Evolutionary conservation across 257 asterid species (phyloP), one percentile per base, ranked within the genome.

Genomic region (Nyctanthes arbortristis): DNA sequence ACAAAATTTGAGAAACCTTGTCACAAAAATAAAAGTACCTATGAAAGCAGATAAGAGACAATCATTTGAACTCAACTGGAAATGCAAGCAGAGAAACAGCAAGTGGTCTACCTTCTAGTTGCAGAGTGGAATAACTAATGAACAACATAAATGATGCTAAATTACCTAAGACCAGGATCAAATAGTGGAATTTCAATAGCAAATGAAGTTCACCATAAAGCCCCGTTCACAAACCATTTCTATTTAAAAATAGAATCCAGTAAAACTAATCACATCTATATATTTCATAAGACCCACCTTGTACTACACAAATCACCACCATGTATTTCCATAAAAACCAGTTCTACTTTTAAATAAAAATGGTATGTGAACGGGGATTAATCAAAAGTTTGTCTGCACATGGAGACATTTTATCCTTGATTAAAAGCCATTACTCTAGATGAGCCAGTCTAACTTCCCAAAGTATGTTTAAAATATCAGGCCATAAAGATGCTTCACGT

Each of bases 1-100:
- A 47, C 24, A 63, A 60, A 39, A 20, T 47, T 28, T 39, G 18
- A 35, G 67, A 70, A 66, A 30, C 13, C 36, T 29, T 61, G 69
- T 66, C 78, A 69, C 20, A 33, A 31, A 22, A 61, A 37, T 29
- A 3, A 32, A 49, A 45, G 8, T 18, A 30, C 22, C 45, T 12
- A 61, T 3, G 27, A n/a, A 61, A 61, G 47, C 47, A 61, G 30
- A 1, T n/a, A 61, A 61, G 39, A 32, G 14, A 31, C 31, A 45
- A n/a, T n/a, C n/a, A n/a, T 45, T 45, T 45, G 55, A 14, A 45
- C 25, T 45, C 55, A 45, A 3, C 1, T 45, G 55, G 55, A 14
- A 7, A n/a, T n/a, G 22, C 24, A 10, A 45, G 22, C 55, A n/a
- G 10, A 45, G n/a, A 45, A 45, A 14, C 55, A 45, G 55, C 55